Evolutionary conservation across 768 basidiomycete species (phyloP), one percentile per base, ranked within the genome.

Genomic region (Hygrophoropsis aurantiaca): DNA sequence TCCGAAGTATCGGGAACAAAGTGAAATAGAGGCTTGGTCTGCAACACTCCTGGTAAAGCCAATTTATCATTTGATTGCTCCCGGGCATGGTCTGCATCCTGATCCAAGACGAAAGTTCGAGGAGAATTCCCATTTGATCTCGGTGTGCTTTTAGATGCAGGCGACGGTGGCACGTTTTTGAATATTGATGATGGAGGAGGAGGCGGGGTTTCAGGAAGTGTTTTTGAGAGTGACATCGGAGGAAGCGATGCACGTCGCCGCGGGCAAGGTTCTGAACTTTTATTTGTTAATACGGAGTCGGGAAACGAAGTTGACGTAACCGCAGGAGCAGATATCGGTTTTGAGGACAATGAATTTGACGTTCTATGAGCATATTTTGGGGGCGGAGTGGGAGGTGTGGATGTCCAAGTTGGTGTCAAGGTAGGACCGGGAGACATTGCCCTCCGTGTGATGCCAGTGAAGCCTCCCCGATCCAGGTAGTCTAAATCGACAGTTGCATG

Each of bases 331-430:
- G 79, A 79, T 38, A 70, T 65, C 8, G 73, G 56, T 46, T 64
- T 56, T 45, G 61, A 62, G 42, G 68, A 65, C 42, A 68, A 61
- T 3, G 69, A 69, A 44, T 69, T 67, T 21, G 46, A 45, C 19
- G 52, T 25, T 10, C 38, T 46, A 41, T 70, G 74, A 48, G 69
- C 48, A 50, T 63, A 56, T 54, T 69, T 72, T 42, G 72, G 65
- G 18, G 79, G 79, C 30, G 81, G 80, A 10, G 81, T 81, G 21
- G 80, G 80, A 21, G 79, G 81, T 9, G 76, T 79, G 11, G 80
- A 75, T 35, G 74, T 78, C 80, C 81, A 81, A 40, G 74, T 79
- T 36, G 80, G 79, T 3, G 75, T 64, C 27, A 65, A 60, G 45
- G 34, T 24, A 21, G 34, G 19, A 16, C 32, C 25, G 46, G 19